These are phyloP conservation scores for Vaccinium darrowii DNA, from an alignment of 148 eudicot species.

Conservation along the genomic window DNA sequence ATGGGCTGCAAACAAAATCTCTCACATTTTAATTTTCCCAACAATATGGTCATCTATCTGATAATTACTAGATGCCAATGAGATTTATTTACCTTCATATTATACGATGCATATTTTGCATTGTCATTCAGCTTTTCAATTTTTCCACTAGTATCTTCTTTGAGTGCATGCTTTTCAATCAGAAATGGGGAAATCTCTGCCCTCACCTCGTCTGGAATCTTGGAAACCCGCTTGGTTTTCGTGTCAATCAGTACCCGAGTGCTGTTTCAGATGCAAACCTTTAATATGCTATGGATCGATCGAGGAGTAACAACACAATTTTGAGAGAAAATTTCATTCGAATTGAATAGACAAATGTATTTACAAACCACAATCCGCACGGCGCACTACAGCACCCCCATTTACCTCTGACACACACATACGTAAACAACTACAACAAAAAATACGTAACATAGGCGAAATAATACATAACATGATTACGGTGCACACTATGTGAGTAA, in stretches of 20 bases:
- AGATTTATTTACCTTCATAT: constrained; percentile 16
- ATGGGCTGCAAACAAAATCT: constrained; percentile 47
- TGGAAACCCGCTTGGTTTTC: constrained; percentile 68
- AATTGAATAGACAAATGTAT: no score
- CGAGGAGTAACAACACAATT: no score
- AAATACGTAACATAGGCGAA: no score
- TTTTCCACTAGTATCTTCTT: constrained; percentile 41
- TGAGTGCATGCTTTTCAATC: constrained; percentile 48
- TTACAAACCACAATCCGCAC: no score
- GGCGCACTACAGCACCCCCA: no score
- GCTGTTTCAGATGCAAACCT: constrained; percentile 30
- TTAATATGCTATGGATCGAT: neutral
- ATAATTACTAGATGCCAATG: no score
- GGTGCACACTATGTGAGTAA: no score
- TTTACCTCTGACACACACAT: no score
- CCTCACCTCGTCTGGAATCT: constrained; percentile 66
- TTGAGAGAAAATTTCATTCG: neutral
- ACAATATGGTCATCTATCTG: neutral
- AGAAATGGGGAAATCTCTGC: constrained; percentile 52
- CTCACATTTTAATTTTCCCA: neutral
- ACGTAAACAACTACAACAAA: no score
- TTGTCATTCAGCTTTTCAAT: constrained; percentile 26
- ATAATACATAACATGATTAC: no score
- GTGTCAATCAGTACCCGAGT: constrained; percentile 76
- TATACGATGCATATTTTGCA: constrained; percentile 13